Conservation (phyloP, 768 basidiomycete species). For the Collybia sp. region DNA sequence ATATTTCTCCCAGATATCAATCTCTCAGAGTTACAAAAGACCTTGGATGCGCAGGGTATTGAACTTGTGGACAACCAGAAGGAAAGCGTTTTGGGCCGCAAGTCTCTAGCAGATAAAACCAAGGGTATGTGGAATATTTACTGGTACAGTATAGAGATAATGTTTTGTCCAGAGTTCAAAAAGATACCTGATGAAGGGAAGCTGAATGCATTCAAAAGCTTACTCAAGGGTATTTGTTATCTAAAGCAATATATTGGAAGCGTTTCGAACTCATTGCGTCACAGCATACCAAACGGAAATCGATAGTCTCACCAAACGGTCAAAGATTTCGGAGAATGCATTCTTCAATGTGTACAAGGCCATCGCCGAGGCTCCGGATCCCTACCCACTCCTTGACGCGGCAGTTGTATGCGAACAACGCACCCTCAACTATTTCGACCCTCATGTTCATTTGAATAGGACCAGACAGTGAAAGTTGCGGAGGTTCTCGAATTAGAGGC, state of each 20-base stretch:
- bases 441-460: slow-evolving; percentile 36
- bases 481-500: slow-evolving; percentile 75
- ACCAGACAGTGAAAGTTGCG: slow-evolving; percentile 87
- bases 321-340: slow-evolving; percentile 89
- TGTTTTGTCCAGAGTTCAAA: slow-evolving; percentile 73
- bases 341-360: slow-evolving; percentile 98
- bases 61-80: slow-evolving; percentile 99
- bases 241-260: slow-evolving; percentile 3
- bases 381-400: slow-evolving; percentile 92
- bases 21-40: slow-evolving; percentile 87
- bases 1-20: slow-evolving; percentile 60
- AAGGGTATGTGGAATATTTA: slow-evolving; percentile 62
- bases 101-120: slow-evolving; percentile 91
- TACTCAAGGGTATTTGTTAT: slow-evolving; percentile 77
- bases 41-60: slow-evolving; percentile 86
- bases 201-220: slow-evolving; percentile 77
- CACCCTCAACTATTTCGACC: neutral
- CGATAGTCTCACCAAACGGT: slow-evolving; percentile 89
- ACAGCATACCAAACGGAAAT: slow-evolving; percentile 95
- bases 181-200: slow-evolving; percentile 92
- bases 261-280: slow-evolving; percentile 2
- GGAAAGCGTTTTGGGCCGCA: slow-evolving; percentile 91
- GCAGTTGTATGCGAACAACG: slow-evolving; percentile 58
- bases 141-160: neutral
- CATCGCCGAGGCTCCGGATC: slow-evolving; percentile 94